Percentiles rank a stretch among this genome's conserved stretches.
These are phyloP conservation scores for Earliella scabrosa DNA, from an alignment of 1,284 basidiomycete species.

Conservation along the genomic window DNA sequence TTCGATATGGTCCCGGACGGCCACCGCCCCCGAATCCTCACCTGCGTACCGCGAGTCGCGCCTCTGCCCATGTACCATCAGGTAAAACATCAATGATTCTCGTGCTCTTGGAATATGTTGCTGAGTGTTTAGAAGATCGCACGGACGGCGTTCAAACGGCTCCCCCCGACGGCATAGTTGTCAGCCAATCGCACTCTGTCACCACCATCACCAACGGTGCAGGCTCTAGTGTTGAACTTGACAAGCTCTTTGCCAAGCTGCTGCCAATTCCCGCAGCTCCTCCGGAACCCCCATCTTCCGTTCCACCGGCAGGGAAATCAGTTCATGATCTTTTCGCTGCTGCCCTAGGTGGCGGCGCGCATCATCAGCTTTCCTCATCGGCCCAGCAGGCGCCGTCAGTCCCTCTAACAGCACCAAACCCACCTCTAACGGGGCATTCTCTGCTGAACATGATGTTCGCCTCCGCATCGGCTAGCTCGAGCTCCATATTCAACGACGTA, in stretches of 20 bases:
- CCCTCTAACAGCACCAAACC: slow-evolving; percentile 7
- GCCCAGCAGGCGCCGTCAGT: too few species aligned
- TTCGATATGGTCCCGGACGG: slow-evolving; percentile 65
- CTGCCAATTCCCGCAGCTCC: slow-evolving; percentile 24
- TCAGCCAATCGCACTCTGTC: background rate
- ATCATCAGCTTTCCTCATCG: too few species aligned
- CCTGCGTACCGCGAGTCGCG: slow-evolving; percentile 33
- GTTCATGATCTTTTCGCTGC: slow-evolving; percentile 32
- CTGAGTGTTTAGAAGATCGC: background rate
- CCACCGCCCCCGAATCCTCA: slow-evolving; percentile 58
- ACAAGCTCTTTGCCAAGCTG: slow-evolving; percentile 66
- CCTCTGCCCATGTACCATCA: slow-evolving; percentile 13
- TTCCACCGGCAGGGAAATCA: slow-evolving; percentile 27
- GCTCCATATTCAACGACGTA: slow-evolving; percentile 23
- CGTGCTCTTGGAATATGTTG: background rate
- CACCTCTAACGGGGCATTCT: slow-evolving; percentile 41
- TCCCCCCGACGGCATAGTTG: background rate
- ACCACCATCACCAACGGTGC: slow-evolving; percentile 11
- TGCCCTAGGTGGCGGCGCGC: slow-evolving; percentile 23
- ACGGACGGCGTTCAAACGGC: background rate
- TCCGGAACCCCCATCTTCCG: slow-evolving; percentile 11
- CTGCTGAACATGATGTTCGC: slow-evolving; percentile 58
- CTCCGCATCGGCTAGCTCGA: slow-evolving; percentile 38
- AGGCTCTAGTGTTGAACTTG: slow-evolving; percentile 59
- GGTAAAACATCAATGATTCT: slow-evolving; percentile 4